A percentile compares a stretch with the other conserved stretches of the same genome.
These are phyloP conservation scores for Zygnema cylindricum DNA, from an alignment of 139 green algal genomes.

Conservation along the genomic window DNA sequence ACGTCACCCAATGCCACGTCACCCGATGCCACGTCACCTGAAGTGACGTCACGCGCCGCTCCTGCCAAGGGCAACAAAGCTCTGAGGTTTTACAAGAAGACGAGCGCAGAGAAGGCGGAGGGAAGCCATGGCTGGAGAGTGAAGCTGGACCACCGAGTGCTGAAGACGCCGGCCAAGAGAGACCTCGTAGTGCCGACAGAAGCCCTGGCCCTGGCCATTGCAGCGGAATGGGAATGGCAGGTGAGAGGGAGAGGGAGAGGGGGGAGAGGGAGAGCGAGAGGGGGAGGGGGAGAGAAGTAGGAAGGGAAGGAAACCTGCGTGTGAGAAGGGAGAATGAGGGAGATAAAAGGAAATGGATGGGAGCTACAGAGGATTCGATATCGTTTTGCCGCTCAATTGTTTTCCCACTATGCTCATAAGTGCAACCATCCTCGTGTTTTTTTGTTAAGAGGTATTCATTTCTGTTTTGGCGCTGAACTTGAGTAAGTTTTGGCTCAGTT, in stretches of 20 bases:
- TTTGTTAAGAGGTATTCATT: too few relatives aligned
- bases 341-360: too few relatives aligned
- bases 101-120: neutral
- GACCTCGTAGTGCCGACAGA: constrained; percentile 74
- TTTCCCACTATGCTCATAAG: too few relatives aligned
- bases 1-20: too few relatives aligned
- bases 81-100: constrained; percentile 17
- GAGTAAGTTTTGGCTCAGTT: too few relatives aligned
- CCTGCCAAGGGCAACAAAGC: neutral
- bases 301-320: neutral
- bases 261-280: neutral
- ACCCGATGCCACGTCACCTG: too few relatives aligned
- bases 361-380: too few relatives aligned
- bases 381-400: too few relatives aligned
- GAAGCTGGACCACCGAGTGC: constrained; percentile 69
- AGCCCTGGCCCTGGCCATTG: constrained; percentile 81
- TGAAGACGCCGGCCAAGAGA: constrained; percentile 77
- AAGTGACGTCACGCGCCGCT: too few relatives aligned
- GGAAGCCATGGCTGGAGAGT: constrained; percentile 29
- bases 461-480: too few relatives aligned
- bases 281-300: neutral
- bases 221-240: constrained; percentile 93
- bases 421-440: too few relatives aligned
- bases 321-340: too few relatives aligned
- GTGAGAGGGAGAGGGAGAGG: constrained; percentile 46